Base-by-base conservation (phyloP, 2,329 filamentous ascomycete genomes). In the Aotearoamyces nothofagi region DNA sequence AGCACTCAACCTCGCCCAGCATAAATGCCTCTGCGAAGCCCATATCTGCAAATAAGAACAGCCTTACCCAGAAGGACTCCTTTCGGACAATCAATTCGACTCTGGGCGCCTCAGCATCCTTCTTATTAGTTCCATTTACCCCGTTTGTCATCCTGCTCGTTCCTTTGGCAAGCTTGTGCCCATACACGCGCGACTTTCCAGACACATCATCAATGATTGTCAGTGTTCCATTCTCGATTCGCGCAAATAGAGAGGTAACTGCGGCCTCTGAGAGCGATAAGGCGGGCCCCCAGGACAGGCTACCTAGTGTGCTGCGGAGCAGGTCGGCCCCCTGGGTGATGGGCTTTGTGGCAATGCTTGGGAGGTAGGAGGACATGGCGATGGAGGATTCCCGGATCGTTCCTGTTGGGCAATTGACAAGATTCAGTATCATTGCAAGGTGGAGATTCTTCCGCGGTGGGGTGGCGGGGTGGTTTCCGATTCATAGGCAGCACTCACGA, bases 21-120 rank as follows among this genome's bases (percentile, higher is more conserved):
- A 82, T 81, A 44, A 78, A 81, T 15, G 72, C 67, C 47, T 78
- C 71, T 9, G 75, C 69, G 38, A 82, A 79, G 3, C 77, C 77
- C 73, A 82, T 80, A 48, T 82, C 77, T 20, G 69, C 72, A 44
- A 79, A 78, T 15, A 82, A 52, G 25, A 75, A 60, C 29, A 79
- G 51, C 22, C 76, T 63, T 43, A 78, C 62, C 75, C 75, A 82
- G 46, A 81, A 80, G 16, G 69, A 59, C 37, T 79, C 73, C 41
- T 67, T 66, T 44, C 67, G 64, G 6, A 81, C 62, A 9, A 63
- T 57, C 17, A 81, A 51, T 39, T 72, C 63, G 3, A 69, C 60
- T 4, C 53, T 50, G 3, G 57, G 58, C 1, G 54, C 42, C 2
- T 43, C 43, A 29, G 44, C 52, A n/a, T n/a, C n/a, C 33, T 37